phyloP scores from a whole-genome alignment of 495 filamentous ascomycete species.

The Xylaria scruposa region DNA sequence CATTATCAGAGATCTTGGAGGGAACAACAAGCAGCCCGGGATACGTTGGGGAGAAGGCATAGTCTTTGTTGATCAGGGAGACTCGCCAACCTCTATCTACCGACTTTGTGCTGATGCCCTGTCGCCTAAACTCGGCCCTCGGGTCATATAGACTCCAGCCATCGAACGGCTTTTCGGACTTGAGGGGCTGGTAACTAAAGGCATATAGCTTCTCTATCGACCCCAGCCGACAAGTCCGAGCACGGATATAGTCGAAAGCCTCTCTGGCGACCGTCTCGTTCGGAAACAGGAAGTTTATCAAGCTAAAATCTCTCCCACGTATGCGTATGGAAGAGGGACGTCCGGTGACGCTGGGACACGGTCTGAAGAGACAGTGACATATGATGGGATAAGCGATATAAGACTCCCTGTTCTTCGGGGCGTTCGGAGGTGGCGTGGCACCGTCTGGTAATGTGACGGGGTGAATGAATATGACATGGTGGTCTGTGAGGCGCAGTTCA shows the following conservation, averaged over 20 bases:
- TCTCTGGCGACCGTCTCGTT: conserved; percentile 78
- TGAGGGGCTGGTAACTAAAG: conserved; percentile 79
- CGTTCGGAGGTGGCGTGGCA: conserved; percentile 32
- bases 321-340: conserved; percentile 84
- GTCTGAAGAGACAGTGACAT: conserved; percentile 71
- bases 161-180: conserved; percentile 73
- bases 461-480: conserved; percentile 40
- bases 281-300: conserved; percentile 86
- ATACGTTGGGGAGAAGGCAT: conserved; percentile 93
- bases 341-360: conserved; percentile 72
- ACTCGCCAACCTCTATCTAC: conserved; percentile 85
- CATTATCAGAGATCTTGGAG: conserved; percentile 89
- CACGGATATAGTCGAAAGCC: conserved; percentile 86
- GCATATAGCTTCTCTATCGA: conserved; percentile 91
- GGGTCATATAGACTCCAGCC: conserved; percentile 92
- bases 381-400: conserved; percentile 97
- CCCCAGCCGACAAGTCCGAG: conserved; percentile 81
- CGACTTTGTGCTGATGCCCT: conserved; percentile 79
- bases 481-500: conserved; percentile 41
- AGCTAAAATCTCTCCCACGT: conserved; percentile 90
- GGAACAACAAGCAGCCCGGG: conserved; percentile 85
- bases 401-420: conserved; percentile 68
- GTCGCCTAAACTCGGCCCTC: conserved; percentile 76
- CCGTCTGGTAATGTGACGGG: conserved; percentile 29
- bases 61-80: conserved; percentile 86